Evolutionary conservation across 768 basidiomycete genomes (phyloP), one percentile per base, ranked within the genome.

Genomic region (Suillus subalutaceus): DNA sequence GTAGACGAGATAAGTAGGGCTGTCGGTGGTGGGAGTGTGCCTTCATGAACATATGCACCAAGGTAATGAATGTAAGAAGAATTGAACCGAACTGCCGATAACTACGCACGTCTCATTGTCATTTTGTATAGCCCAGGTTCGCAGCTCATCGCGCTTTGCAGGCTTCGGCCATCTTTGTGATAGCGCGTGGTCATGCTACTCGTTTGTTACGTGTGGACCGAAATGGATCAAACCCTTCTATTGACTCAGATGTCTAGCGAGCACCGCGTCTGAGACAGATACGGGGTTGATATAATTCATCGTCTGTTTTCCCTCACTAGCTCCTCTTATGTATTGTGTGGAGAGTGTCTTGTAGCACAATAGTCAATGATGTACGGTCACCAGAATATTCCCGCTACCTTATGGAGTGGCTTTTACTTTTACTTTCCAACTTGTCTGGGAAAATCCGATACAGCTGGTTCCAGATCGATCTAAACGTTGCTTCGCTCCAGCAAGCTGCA

Each of bases 201-300:
- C n/a, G 63, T 48, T 48, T 67, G 26, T 56, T 78, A 67, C 46
- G 20, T 53, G 44, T 35, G 76, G 84, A 90, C 89, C 91, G 71
- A 91, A 35, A 90, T 77, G 53, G 65, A 86, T 69, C 68, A 46
- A 65, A 81, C 88, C 92, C 84, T 90, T 83, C 69, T 79, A 87
- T 90, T 95, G 94, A 94, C 93, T 91, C 88, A 88, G 87, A 80
- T 86, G 80, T 82, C 79, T 77, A 66, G 73, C 92, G 85, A 80
- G 73, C 69, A 80, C 88, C 79, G 80, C 81, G 80, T 82, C 82
- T 90, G 89, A 87, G 94, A 96, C 94, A 96, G 94, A 95, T 96
- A 94, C 93, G 94, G 85, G 91, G 92, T 82, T 65, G 46, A 77
- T 74, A 77, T 73, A 56, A 38, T 52, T 48, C n/a, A 1, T 61